phyloP scores from a whole-genome alignment of 805 yeast genomes.

The Blastobotrys mokoenaii region DNA sequence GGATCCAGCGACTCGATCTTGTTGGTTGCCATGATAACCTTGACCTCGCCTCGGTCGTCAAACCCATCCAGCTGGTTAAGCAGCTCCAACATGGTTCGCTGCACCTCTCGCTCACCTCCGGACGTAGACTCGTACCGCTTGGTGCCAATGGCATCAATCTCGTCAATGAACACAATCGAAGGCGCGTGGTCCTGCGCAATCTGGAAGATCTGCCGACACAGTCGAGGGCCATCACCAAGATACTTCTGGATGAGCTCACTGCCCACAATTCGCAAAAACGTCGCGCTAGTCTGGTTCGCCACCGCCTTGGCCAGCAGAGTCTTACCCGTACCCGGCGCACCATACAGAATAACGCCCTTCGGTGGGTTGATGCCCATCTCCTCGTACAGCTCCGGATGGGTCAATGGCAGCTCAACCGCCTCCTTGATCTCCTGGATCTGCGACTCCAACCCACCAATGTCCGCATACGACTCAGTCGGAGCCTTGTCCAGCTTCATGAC shows the following conservation, averaged over 20 bases:
- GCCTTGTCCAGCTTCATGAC: slow-evolving; percentile 98
- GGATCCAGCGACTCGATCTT: slow-evolving; percentile 92
- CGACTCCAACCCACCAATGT: slow-evolving; percentile 90
- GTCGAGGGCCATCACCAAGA: slow-evolving; percentile 95
- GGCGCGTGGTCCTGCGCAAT: slow-evolving; percentile 97
- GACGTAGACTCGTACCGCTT: slow-evolving; percentile 85
- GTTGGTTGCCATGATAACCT: slow-evolving; percentile 97
- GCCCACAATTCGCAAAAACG: slow-evolving; percentile 92
- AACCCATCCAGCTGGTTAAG: slow-evolving; percentile 94
- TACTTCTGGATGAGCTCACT: slow-evolving; percentile 95
- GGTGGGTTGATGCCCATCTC: slow-evolving; percentile 99
- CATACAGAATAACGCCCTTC: slow-evolving; percentile 92
- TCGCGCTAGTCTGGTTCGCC: slow-evolving; percentile 95
- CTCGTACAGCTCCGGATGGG: slow-evolving; percentile 94
- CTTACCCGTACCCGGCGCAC: slow-evolving; percentile 98
- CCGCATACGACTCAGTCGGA: slow-evolving; percentile 94
- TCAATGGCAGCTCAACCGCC: slow-evolving; percentile 89
- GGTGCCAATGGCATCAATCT: slow-evolving; percentile 98
- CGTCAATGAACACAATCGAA: slow-evolving; percentile 96
- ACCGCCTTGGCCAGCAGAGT: slow-evolving; percentile 95
- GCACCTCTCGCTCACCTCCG: slow-evolving; percentile 96
- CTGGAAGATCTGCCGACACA: slow-evolving; percentile 89
- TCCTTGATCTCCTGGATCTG: slow-evolving; percentile 98
- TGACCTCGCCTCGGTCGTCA: slow-evolving; percentile 94
- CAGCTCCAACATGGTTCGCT: slow-evolving; percentile 94